These are phyloP conservation scores for Diaporthe amygdali DNA, from an alignment of 2,329 filamentous ascomycete species.

Conservation along the genomic window DNA sequence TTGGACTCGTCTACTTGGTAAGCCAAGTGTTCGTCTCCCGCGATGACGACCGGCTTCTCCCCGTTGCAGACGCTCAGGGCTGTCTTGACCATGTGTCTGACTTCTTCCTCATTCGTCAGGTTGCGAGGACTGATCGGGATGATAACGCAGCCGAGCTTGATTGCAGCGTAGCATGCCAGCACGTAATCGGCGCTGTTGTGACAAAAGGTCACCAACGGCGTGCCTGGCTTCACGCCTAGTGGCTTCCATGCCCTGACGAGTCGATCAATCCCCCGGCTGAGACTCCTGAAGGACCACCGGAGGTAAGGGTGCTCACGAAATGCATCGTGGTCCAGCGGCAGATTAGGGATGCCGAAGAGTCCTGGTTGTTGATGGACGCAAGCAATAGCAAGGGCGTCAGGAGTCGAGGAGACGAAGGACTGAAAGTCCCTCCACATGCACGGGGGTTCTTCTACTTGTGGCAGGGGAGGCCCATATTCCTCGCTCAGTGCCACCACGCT, in stretches of 20 bases:
- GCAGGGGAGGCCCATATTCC: background rate
- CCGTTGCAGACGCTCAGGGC: background rate
- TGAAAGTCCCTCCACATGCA: constrained; percentile 5
- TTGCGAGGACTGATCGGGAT: constrained; percentile 14
- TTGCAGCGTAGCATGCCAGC: background rate
- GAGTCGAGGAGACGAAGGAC: background rate
- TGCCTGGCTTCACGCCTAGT: background rate
- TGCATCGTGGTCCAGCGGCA: background rate
- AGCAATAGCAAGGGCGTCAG: constrained; percentile 10
- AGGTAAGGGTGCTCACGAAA: constrained; percentile 5
- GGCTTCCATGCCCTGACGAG: background rate
- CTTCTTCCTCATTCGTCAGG: constrained; percentile 14
- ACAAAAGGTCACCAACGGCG: constrained; percentile 8
- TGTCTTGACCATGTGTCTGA: constrained; percentile 14
- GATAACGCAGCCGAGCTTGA: constrained; percentile 1
- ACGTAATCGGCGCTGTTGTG: constrained; percentile 15
- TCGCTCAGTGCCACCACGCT: background rate
- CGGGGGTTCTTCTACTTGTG: background rate
- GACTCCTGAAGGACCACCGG: constrained; percentile 1
- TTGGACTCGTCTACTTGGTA: background rate
- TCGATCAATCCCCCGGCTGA: background rate
- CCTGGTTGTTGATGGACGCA: background rate
- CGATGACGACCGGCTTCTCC: background rate
- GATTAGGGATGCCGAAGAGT: background rate
- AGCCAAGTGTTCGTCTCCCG: constrained; percentile 13